Conservation (phyloP, 148 eudicot species). For the Selenicereus undatus region DNA sequence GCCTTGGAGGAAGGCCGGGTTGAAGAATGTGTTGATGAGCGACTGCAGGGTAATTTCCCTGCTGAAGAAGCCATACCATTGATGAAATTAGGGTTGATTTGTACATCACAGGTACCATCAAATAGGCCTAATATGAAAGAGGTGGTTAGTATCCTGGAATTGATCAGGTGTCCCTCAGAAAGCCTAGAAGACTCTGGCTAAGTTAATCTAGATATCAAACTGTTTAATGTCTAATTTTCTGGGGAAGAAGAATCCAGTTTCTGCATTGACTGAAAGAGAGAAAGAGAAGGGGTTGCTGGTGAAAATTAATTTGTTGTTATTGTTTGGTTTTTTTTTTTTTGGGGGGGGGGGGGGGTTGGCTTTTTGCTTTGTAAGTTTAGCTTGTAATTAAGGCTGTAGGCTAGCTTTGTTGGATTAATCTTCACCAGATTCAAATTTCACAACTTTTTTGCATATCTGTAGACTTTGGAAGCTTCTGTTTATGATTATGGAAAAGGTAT, state of each 20-base stretch:
- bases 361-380: constrained; percentile 15
- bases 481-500: constrained; percentile 17
- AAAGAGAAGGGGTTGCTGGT: constrained; percentile 10
- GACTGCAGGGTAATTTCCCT: constrained; percentile 65
- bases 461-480: constrained; percentile 6
- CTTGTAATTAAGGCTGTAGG: constrained; percentile 20
- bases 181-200: constrained; percentile 57
- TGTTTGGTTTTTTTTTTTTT: constrained; percentile 20
- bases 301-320: constrained; percentile 20
- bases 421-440: constrained; percentile 48
- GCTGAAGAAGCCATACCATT: constrained; percentile 86
- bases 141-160: constrained; percentile 82
- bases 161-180: constrained; percentile 73
- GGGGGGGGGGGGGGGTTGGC: constrained; percentile 1
- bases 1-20: constrained; percentile 81
- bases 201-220: constrained; percentile 11
- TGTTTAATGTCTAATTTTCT: constrained; percentile 27
- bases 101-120: constrained; percentile 94
- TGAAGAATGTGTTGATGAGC: constrained; percentile 76
- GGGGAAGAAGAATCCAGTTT: constrained; percentile 65
- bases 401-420: constrained; percentile 50
- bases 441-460: constrained; percentile 22
- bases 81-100: constrained; percentile 77
- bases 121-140: constrained; percentile 88
- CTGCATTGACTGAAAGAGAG: constrained; percentile 18